Conservation (phyloP, 208 protist genomes). For the Porcisia hertigi region DNA sequence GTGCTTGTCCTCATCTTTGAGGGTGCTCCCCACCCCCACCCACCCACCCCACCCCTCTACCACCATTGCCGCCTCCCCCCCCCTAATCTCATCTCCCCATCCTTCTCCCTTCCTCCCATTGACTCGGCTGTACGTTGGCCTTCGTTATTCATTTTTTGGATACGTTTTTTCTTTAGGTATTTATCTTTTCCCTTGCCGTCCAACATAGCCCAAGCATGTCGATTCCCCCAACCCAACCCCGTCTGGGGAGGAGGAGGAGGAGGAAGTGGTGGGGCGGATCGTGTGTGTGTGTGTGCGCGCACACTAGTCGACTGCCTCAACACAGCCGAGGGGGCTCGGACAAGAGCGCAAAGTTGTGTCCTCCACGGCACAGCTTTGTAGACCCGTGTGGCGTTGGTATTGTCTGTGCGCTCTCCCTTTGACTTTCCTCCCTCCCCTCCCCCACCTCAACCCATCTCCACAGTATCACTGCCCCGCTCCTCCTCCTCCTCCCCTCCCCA, state of each 20-base stretch:
- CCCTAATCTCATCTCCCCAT: background rate
- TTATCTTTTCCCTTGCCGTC: too few species aligned
- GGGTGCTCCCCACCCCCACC: too few species aligned
- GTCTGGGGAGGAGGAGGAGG: background rate
- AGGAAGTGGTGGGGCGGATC: background rate
- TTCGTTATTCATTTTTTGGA: too few species aligned
- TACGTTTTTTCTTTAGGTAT: too few species aligned
- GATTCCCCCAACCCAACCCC: background rate
- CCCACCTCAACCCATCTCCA: background rate
- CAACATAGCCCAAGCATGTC: too few species aligned
- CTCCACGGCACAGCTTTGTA: background rate
- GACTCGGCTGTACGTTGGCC: background rate
- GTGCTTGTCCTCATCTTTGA: background rate
- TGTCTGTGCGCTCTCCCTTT: background rate
- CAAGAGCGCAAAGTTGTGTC: background rate
- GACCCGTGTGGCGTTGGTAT: background rate
- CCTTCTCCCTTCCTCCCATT: background rate
- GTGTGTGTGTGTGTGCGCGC: background rate
- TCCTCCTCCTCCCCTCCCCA: constrained; percentile 4
- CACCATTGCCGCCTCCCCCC: background rate
- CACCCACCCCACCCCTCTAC: too few species aligned
- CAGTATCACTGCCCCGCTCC: background rate
- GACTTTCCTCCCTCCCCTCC: background rate
- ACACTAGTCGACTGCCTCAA: background rate
- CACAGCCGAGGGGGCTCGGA: background rate